These are phyloP conservation scores for Candida xiaguanensis DNA, from an alignment of 805 yeast genomes.

Conservation along the genomic window DNA sequence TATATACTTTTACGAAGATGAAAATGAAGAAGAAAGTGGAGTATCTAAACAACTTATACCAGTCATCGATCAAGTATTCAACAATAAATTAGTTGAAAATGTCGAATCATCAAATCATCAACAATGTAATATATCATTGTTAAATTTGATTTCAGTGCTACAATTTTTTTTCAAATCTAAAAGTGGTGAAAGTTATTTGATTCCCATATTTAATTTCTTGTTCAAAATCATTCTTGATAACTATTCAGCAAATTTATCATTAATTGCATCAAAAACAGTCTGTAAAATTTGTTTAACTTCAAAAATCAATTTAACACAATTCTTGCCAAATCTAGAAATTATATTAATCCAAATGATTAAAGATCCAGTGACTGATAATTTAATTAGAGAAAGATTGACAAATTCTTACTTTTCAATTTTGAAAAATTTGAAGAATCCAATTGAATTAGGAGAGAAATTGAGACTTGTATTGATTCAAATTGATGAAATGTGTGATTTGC, in stretches of 20 bases:
- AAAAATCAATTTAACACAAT: conserved; percentile 35
- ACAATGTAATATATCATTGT: conserved; percentile 9
- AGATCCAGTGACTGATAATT: conserved; percentile 33
- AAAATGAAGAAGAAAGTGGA: conserved; percentile 9
- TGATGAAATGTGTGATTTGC: conserved; percentile 10
- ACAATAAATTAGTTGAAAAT: conserved; percentile 17
- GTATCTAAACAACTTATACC: conserved; percentile 22
- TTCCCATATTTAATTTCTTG: conserved; percentile 52
- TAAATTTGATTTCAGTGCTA: conserved; percentile 52
- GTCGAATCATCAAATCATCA: conserved; percentile 12
- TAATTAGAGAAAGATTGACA: conserved; percentile 56
- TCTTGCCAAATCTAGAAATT: conserved; percentile 47
- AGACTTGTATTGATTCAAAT: conserved; percentile 7
- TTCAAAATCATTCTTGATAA: conserved; percentile 37
- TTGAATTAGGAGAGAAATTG: conserved; percentile 17
- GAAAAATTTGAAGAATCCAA: conserved; percentile 50
- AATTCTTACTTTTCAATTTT: conserved; percentile 62
- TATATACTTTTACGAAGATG: conserved; percentile 38
- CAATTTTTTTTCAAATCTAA: conserved; percentile 54
- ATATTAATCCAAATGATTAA: conserved; percentile 47
- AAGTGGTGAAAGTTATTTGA: conserved; percentile 43
- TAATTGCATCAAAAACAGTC: conserved; percentile 49
- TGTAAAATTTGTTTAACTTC: conserved; percentile 56
- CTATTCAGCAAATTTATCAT: conserved; percentile 20
- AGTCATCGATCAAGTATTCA: conserved; percentile 21